A percentile compares a stretch with the other conserved stretches of the same genome.
phyloP scores from a whole-genome alignment of 1,139 yeast species.

The Yamadazyma pseudoaaseri region DNA sequence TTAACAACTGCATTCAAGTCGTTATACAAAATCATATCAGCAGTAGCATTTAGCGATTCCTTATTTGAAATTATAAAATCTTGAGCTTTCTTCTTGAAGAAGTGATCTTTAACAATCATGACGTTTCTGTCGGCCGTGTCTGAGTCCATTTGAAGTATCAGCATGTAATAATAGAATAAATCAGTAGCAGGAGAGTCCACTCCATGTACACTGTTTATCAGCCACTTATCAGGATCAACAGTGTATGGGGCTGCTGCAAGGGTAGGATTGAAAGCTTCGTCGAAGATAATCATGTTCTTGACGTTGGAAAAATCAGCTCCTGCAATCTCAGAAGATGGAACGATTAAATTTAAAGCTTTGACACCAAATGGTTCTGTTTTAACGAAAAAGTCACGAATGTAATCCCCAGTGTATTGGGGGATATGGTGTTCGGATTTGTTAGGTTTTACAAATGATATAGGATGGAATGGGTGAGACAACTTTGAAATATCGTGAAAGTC shows the following conservation, averaged over 20 bases:
- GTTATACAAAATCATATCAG: constrained; percentile 8
- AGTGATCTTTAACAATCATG: constrained; percentile 15
- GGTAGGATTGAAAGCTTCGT: constrained; percentile 23
- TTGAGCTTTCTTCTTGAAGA: constrained; percentile 4
- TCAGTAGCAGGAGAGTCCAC: constrained; percentile 20
- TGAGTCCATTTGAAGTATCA: constrained; percentile 14
- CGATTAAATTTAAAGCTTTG: constrained; percentile 2
- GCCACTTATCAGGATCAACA: background rate
- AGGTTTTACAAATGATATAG: background rate
- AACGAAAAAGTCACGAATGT: background rate
- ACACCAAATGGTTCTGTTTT: background rate
- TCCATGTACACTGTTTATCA: constrained; percentile 17
- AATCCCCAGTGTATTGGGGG: background rate
- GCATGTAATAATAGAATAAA: constrained; percentile 20
- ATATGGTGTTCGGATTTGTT: background rate
- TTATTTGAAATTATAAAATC: constrained; percentile 7
- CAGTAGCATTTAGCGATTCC: constrained; percentile 13
- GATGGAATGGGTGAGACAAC: no score
- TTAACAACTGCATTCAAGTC: constrained; percentile 7
- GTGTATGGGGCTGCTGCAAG: constrained; percentile 16
- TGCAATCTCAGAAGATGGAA: constrained; percentile 18
- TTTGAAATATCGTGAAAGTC: constrained; percentile 1
- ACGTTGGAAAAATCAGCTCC: constrained; percentile 16
- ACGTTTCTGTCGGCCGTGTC: constrained; percentile 13
- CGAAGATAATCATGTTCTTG: constrained; percentile 20